Percentiles rank a stretch among this genome's conserved stretches.
Evolutionary conservation across 2,329 filamentous ascomycete genomes (phyloP).

Genomic region (Colletotrichum sp.): DNA sequence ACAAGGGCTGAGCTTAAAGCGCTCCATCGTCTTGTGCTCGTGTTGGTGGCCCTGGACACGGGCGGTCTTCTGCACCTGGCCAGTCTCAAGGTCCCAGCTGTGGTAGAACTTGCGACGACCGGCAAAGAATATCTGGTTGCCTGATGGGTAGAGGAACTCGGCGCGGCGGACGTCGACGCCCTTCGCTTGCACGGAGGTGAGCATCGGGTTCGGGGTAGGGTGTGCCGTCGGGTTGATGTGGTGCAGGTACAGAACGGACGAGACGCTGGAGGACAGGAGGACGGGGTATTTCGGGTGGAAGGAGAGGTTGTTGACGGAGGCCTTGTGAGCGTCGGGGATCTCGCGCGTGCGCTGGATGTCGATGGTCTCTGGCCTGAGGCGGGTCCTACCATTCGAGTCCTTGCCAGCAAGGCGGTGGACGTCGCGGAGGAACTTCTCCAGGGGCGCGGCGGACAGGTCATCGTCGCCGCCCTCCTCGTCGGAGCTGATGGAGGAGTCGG

Average conservation of each 20-base stretch:
- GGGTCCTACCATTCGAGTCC: conserved; percentile 57
- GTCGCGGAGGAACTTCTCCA: conserved; percentile 81
- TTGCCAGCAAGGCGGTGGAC: conserved; percentile 68
- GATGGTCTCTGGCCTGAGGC: conserved; percentile 83
- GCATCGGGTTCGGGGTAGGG: conserved; percentile 82
- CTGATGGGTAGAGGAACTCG: conserved; percentile 75
- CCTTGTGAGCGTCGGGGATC: conserved; percentile 78
- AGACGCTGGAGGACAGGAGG: conserved; percentile 85
- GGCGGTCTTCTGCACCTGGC: conserved; percentile 81
- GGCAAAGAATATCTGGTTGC: conserved; percentile 84
- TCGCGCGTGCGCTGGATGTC: conserved; percentile 91
- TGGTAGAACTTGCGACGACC: conserved; percentile 92
- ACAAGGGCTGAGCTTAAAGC: conserved; percentile 85
- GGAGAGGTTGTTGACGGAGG: conserved; percentile 79
- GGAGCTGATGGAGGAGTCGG: conserved; percentile 31
- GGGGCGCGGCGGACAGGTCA: conserved; percentile 72
- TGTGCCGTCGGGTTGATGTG: conserved; percentile 80
- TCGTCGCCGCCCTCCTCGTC: conserved; percentile 61
- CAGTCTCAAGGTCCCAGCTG: conserved; percentile 86
- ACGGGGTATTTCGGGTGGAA: conserved; percentile 92
- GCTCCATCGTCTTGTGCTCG: conserved; percentile 90
- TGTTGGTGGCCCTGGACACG: conserved; percentile 76
- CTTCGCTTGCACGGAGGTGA: conserved; percentile 88
- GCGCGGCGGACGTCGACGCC: conserved; percentile 85
- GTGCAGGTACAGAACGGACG: conserved; percentile 86